A percentile compares a stretch with the other conserved stretches of the same genome.
Evolutionary conservation across 768 basidiomycete species (phyloP).

Genomic region (Amanita rimosa): DNA sequence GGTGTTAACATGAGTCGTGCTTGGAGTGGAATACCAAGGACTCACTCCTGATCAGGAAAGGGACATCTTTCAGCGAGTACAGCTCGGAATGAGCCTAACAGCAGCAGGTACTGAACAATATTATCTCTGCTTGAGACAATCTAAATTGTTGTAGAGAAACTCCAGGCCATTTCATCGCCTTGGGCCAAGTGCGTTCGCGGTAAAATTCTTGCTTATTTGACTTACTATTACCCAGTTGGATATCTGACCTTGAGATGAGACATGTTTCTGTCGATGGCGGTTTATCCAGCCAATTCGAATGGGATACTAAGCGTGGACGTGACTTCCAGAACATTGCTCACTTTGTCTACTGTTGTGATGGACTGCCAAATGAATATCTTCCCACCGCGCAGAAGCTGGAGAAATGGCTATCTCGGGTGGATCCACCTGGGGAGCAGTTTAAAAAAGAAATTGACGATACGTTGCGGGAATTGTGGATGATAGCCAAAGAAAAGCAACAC

Average conservation of each 20-base stretch:
- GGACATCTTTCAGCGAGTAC: conserved; percentile 77
- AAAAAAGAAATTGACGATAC: conserved; percentile 40
- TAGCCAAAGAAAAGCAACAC: conserved; percentile 30
- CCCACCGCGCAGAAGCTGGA: conserved; percentile 49
- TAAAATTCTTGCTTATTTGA: not conserved
- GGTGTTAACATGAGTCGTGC: not conserved
- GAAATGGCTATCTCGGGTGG: conserved; percentile 33
- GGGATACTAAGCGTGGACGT: conserved; percentile 60
- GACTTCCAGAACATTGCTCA: conserved; percentile 69
- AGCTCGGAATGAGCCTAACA: conserved; percentile 66
- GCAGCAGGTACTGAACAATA: conserved; percentile 44
- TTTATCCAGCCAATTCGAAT: conserved; percentile 41
- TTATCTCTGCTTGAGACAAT: not conserved
- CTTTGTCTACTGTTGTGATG: conserved; percentile 56
- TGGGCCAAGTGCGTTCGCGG: conserved; percentile 37
- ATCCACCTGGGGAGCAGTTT: conserved; percentile 35
- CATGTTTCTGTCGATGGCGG: conserved; percentile 52
- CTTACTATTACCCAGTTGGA: conserved; percentile 31
- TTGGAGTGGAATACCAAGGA: conserved; percentile 54
- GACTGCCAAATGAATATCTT: conserved; percentile 32
- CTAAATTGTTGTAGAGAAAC: conserved; percentile 41
- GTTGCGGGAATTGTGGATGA: conserved; percentile 40
- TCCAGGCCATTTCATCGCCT: conserved; percentile 67
- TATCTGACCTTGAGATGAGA: conserved; percentile 42
- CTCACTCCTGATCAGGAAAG: conserved; percentile 50